Evolutionary conservation across 1,284 basidiomycete species (phyloP), one percentile per base, ranked within the genome.

Genomic region (Ceratobasidium papillatum): DNA sequence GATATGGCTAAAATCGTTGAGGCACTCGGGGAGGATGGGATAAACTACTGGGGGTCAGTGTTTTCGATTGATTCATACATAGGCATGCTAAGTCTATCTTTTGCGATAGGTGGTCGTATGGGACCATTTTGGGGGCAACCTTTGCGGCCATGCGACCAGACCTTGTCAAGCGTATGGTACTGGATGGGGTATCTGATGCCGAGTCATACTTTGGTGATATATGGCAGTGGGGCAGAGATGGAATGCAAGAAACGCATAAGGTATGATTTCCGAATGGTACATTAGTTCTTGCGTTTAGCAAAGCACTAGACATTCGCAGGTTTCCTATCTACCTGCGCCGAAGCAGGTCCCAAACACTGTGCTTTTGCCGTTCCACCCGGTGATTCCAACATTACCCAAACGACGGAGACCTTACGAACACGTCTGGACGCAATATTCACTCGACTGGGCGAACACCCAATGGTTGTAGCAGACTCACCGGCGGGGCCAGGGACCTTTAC

Each of bases 101-200:
- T 8, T 47, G n/a, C 36, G 69, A 66, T 17, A 56, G 65, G 25
- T 72, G 36, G 68, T 78, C 76, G 32, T 78, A 80, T 49, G 79
- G 79, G 2, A 79, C 79, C 0, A 78, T 78, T 12, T 65, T 80
- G 12, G 78, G 79, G 12, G 76, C 79, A 3, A 79, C 77, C 0
- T 80, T 80, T 61, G 74, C 77, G 11, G 65, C 64, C 0, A 61
- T 75, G 36, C 38, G 38, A 7, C 74, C 74, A 3, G 47, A 69
- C 30, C 30, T 75, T 7, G 65, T 69, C 32, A 66, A 75, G 14
- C 77, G 78, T 7, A 79, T 80, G 77, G 78, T 77, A 34, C 76
- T 79, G 0, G 79, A 79, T 22, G 73, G 71, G 1, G 79, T 80
- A 1, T 74, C 74, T 14, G 58, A 75, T 32, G 32, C 74, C 5